Evolutionary conservation across 177 flowering plant genomes (phyloP).

Genomic region (Telopea speciosissima): DNA sequence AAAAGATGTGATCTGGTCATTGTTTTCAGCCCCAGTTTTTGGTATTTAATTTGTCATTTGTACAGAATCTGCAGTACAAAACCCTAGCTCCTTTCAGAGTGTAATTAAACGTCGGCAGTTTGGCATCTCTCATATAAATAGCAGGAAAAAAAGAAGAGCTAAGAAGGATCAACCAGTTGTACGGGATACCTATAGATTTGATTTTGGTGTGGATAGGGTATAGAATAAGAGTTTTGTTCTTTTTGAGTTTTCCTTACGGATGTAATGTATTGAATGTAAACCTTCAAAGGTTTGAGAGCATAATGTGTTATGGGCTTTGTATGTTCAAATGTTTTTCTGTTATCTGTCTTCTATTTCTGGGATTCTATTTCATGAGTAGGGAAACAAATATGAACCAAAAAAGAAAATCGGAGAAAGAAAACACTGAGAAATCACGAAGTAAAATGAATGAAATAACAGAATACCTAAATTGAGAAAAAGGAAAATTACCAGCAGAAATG

Average conservation of each 20-base stretch:
- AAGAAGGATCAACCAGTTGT: slow-evolving; percentile 41
- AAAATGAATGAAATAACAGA: too few species aligned
- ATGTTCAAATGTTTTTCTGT: slow-evolving; percentile 11
- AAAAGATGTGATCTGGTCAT: slow-evolving; percentile 32
- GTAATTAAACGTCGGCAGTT: slow-evolving; percentile 48
- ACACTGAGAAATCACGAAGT: background rate
- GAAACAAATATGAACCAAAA: too few species aligned
- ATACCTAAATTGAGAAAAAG: background rate
- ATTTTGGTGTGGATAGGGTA: slow-evolving; percentile 56
- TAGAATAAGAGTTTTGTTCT: slow-evolving; percentile 27
- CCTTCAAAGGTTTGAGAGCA: slow-evolving; percentile 28
- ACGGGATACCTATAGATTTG: slow-evolving; percentile 26
- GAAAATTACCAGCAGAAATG: too few species aligned
- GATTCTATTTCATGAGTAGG: too few species aligned
- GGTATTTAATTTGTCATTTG: slow-evolving; percentile 36
- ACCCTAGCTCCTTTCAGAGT: slow-evolving; percentile 32
- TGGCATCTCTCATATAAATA: slow-evolving; percentile 33
- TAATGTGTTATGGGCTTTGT: slow-evolving; percentile 36
- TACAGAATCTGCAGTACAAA: slow-evolving; percentile 42
- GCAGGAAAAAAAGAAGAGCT: slow-evolving; percentile 8
- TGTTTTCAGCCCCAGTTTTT: slow-evolving; percentile 25
- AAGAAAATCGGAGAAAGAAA: background rate
- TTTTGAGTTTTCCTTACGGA: background rate
- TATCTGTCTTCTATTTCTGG: background rate
- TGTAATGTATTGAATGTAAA: slow-evolving; percentile 31